Base-by-base conservation (phyloP, 306 rosid species). In the Comarum palustre region DNA sequence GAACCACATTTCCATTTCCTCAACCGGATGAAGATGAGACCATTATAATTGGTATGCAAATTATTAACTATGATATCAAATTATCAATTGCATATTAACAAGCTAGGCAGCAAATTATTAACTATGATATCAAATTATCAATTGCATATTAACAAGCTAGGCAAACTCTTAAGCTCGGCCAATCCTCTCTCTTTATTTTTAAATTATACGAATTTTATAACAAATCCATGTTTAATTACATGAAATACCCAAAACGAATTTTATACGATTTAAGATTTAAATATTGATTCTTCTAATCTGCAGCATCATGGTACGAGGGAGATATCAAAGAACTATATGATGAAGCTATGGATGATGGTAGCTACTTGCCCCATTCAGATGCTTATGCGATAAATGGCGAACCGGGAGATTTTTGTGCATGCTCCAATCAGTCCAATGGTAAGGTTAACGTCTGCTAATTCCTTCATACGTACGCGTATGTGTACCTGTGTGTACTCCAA, bases 361-460 rank as follows among this genome's bases (percentile, higher is more conserved):
- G 68, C 1, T 68, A 59, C 65, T 27, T 61, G 20, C 68, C 68
- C 6, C 46, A n/a, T 29, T 73, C 76, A 27, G 11, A 73, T 43
- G 65, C 54, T 17, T 73, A 43, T 29, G 29, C 66, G 0, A 41
- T 73, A n/a, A 73, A 73, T 43, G 76, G 76, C 43, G 57, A 73
- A 73, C 29, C 36, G 19, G 76, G 76, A 45, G 76, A 73, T 10
- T n/a, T 73, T 1, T 20, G 29, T 16, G 41, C 66, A 25, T 73
- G 76, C 68, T 73, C 76, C 11, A n/a, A n/a, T n/a, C n/a, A n/a
- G n/a, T n/a, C n/a, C n/a, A 11, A 29, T 4, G 67, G 68, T 72
- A 55, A 22, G 62, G 62, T 22, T 12, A 5, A 24, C 2, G 39
- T 10, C 13, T 52, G 11, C 62, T 24, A 55, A 52, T 9, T 8